Evolutionary conservation across 805 yeast genomes (phyloP), one percentile per base, ranked within the genome.

Genomic region (Myxozyma mucilagina): DNA sequence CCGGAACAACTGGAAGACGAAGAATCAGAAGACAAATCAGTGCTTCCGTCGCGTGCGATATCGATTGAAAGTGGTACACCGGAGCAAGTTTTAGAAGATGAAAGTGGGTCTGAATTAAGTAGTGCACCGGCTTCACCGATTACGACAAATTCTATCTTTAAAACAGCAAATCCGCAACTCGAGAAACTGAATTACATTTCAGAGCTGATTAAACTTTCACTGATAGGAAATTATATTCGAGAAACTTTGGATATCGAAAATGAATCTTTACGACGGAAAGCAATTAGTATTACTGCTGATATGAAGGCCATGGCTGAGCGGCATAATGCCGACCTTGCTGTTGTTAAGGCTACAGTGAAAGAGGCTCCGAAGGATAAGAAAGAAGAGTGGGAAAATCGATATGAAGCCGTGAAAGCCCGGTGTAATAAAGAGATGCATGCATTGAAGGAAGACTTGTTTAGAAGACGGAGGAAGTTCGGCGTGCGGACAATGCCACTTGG

Each of bases 181-280:
- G 67, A 67, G 52, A 63, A 69, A 31, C 69, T 74, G 36, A 67
- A 65, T 29, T 67, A 70, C 32, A 41, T 75, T 8, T 60, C 69
- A 1, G 60, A 71, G 34, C 68, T 75, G 16, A 54, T 72, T 52
- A 67, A 66, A 3, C 48, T 73, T 4, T 69, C 72, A 36, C 61
- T 74, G 6, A 64, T 71, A n/a, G 73, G 77, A 4, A 75, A 71
- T 39, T 71, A 75, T 31, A 68, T 75, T 48, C 69, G 78, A 13
- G 57, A 71, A 48, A 73, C 74, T 3, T 66, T 75, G 20, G 67
- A 64, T 43, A 66, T 68, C 20, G 77, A 74, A 56, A 62, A 64
- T 54, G 77, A 74, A 47, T 66, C 65, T 55, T 59, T 71, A 32
- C 62, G 69, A 20, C 61, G 60, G 29, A 66, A 73, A 11, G 69